Conservation (phyloP, 2,329 filamentous ascomycete species). For the Trichoderma koningiopsis region DNA sequence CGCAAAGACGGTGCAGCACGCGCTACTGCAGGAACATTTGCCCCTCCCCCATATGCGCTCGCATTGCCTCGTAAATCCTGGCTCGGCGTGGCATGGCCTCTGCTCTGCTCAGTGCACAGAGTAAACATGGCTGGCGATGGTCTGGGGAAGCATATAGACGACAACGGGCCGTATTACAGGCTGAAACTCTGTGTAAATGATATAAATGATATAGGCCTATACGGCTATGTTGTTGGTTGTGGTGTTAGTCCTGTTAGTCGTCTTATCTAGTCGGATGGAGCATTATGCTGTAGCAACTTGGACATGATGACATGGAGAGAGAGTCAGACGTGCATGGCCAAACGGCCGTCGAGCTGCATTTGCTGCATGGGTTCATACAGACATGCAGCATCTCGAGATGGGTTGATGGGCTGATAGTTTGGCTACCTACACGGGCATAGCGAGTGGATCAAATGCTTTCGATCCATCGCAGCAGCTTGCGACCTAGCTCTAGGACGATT, state of each 20-base stretch:
- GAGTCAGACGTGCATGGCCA: constrained; percentile 11
- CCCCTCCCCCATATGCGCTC: background rate
- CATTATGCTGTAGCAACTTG: background rate
- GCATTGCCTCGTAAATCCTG: background rate
- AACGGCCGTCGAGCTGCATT: constrained; percentile 7
- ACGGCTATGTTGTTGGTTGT: background rate
- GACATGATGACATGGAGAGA: background rate
- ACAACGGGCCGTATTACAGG: background rate
- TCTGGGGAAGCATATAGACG: background rate
- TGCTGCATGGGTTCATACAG: background rate
- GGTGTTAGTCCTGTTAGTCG: background rate
- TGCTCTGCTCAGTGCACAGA: background rate
- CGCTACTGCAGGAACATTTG: constrained; percentile 26
- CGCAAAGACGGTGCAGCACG: constrained; percentile 2
- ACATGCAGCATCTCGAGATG: background rate
- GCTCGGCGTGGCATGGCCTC: too few species aligned
- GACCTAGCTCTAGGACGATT: background rate
- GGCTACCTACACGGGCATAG: background rate
- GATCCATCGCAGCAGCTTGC: background rate
- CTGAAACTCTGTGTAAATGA: background rate
- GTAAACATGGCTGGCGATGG: background rate
- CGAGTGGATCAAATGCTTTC: background rate
- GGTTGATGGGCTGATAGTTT: background rate
- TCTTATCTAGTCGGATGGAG: too few species aligned
- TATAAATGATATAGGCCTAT: background rate